Base-by-base conservation (phyloP, 768 basidiomycete genomes). In the Collybiopsis confluens region DNA sequence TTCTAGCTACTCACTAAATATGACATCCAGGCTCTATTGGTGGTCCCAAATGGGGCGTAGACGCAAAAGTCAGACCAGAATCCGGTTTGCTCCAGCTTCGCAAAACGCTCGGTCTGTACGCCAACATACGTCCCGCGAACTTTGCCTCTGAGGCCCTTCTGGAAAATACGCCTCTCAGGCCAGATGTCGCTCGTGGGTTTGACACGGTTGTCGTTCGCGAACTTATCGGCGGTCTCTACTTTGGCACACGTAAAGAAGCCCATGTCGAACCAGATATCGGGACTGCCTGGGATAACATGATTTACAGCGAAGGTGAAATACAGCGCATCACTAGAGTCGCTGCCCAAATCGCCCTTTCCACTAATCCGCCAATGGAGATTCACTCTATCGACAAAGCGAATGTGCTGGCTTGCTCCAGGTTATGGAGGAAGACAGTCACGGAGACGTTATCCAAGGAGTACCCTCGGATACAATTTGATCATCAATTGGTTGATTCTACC, bases 341-440 rank as follows among this genome's bases (percentile, higher is more conserved):
- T 10, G 95, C 91, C 35, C 88, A 92, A 69, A 90, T 98, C 61
- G 95, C 97, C 18, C 70, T 93, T 47, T 75, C 86, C 21, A 72
- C 83, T 4, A 77, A 88, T 64, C 97, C 97, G 3, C 93, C 95
- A 18, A 78, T 96, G 44, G 78, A 83, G 20, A 86, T 99, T 55
- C 91, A 92, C 70, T 96, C 93, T 0, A 78, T 99, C 68, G 97
- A 99, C 78, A 99, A 99, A 73, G 97, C 97, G 51, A 99, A 99
- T 70, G 97, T 99, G 20, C 83, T 99, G 52, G 97, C 97, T 21
- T 90, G 84, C 64, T 96, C 92, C 33, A 76, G 97, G 45, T 74
- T 99, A 38, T 99, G 97, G 97, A 76, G 97, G 54, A 93, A 86
- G 68, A 89, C 92, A 20, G 96, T 97, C 51, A 88, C 82, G 2